phyloP scores from a whole-genome alignment of 2,329 filamentous ascomycete species.

The Neodidymelliopsis sp. region DNA sequence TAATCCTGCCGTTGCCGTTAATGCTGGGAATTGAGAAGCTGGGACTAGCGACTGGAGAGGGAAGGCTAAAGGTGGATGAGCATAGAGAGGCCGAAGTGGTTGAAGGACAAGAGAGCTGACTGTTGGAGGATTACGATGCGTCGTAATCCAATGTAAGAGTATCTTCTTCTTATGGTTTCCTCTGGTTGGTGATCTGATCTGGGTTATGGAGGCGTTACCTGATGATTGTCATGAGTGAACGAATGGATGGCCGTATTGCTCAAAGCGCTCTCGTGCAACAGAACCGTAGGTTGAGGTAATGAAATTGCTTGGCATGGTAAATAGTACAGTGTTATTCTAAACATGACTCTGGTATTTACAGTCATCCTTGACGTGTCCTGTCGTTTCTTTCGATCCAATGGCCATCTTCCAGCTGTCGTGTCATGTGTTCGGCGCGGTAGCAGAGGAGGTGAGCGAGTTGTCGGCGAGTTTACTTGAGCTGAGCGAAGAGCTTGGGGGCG shows the following conservation, averaged over 20 bases:
- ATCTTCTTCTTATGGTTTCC: constrained; percentile 3
- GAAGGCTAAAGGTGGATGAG: constrained; percentile 45
- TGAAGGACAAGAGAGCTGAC: constrained; percentile 29
- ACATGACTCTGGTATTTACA: constrained; percentile 49
- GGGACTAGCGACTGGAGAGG: constrained; percentile 56
- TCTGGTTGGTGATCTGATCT: background rate
- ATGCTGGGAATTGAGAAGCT: constrained; percentile 69
- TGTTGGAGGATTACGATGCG: constrained; percentile 30
- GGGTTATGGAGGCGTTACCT: background rate
- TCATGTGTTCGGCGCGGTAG: constrained; percentile 23
- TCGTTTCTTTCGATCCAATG: constrained; percentile 32
- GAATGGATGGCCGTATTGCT: too few species aligned
- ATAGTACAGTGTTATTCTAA: constrained; percentile 50
- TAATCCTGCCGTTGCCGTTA: constrained; percentile 71
- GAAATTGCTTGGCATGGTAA: constrained; percentile 29
- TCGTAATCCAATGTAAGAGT: constrained; percentile 13
- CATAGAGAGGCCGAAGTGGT: constrained; percentile 27
- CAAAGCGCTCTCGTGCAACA: background rate
- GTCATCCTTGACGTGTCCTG: constrained; percentile 39
- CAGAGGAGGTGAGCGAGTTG: constrained; percentile 18
- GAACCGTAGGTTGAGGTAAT: constrained; percentile 4
- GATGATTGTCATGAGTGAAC: background rate
- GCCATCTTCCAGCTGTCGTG: constrained; percentile 25
- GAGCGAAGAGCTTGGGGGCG: constrained; percentile 92
- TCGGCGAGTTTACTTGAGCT: constrained; percentile 76